Evolutionary conservation across 202 grass and related monocot species (phyloP), one percentile per base, ranked within the genome.

Genomic region (Bolboschoenoplectus hybrid): DNA sequence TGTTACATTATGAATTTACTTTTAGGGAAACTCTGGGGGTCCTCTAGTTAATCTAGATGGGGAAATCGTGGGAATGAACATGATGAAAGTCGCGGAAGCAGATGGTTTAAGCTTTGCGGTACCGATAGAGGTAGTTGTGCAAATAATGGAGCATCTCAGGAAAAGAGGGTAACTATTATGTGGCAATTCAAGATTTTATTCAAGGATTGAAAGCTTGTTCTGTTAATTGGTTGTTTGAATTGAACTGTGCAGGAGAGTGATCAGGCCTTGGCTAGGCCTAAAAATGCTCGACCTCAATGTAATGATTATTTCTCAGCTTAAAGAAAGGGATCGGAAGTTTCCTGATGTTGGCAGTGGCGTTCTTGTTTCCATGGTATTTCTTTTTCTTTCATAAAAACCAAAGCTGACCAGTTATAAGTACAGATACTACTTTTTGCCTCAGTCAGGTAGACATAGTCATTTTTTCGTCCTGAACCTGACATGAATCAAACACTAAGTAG

Each of bases 31-130:
- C 81, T 94, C 90, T 76, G 93, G 96, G 64, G 93, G 93, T 36
- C 96, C 91, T 82, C 90, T 95, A 89, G 90, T 95, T 63, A 98
- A 98, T 72, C 87, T 98, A 79, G 93, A 94, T 67, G 96, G 93
- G 0, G 96, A 98, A 77, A 91, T 95, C 73, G 88, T 95, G 46
- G 96, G 96, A 81, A 84, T 98, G 66, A 98, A 94, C 78, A 85
- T 94, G 52, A 89, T 94, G 87, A 94, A 95, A 91, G 57, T 89
- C 41, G 2, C 2, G 34, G 46, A 63, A 67, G 91, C 91, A 82
- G 87, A 95, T 90, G 90, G 93, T 82, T 88, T 95, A 86, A 82
- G 89, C 63, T 98, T 98, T 91, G 93, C 96, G 39, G 90, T 98
- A 34, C 90, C 96, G 39, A 88, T 94, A 86, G 96, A 96, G 56